Base-by-base conservation (phyloP, 495 filamentous ascomycete genomes). In the Mycothermus thermophilus region DNA sequence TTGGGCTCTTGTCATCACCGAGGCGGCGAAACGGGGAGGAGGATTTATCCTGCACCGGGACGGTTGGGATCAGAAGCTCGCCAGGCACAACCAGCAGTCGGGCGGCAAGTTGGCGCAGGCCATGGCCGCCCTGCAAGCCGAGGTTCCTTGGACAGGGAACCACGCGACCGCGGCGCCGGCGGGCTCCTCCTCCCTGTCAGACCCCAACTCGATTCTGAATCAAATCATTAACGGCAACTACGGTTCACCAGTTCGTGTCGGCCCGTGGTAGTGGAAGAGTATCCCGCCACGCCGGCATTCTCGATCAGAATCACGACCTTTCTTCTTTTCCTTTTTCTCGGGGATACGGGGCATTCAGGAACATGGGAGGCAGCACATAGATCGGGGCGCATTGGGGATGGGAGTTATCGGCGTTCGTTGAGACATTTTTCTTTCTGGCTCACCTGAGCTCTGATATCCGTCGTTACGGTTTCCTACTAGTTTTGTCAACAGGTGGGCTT, bases 11-110 rank as follows among this genome's bases (percentile, higher is more conserved):
- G 88, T 93, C 27, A 84, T 97, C 35, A 77, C 75, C 22, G 90
- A 96, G 53, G 86, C 87, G 8, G 75, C 83, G 14, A 95, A 95
- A 60, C 67, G 79, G 34, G 88, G 85, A 5, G 92, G 83, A 25
- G 90, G 90, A 13, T 90, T 96, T 47, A 71, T 80, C 42, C 51
- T 97, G 43, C 88, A 95, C 48, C 83, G 86, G 42, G 86, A 80
- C 15, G 82, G 82, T 18, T 97, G 92, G 90, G 90, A 96, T 47
- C 77, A 85, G 57, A 85, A 74, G 45, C 61, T 97, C 30, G 61
- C 71, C 2, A 88, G 83, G 55, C 90, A 97, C 60, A 90, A 96
- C 45, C 75, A 87, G 41, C 78, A 77, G 35, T 84, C 83, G 9
- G 79, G 76, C 24, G 86, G 88, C 7, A 80, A 79, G 50, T 64